These are phyloP conservation scores for Neoconidiobolus thromboides DNA, from an alignment of 371 early-diverging fungal species.

Conservation along the genomic window DNA sequence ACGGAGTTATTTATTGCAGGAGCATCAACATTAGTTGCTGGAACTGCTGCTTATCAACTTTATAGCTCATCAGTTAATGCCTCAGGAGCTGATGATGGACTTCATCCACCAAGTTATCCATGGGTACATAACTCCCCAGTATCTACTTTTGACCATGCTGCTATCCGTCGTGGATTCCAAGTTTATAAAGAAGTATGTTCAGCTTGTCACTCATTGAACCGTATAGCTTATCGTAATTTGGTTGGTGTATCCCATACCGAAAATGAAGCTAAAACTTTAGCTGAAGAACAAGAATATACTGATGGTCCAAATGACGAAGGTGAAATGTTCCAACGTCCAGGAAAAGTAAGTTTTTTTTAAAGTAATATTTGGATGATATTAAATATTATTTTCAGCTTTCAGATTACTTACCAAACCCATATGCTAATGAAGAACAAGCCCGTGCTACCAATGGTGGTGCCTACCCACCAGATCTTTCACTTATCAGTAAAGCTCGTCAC, in stretches of 20 bases:
- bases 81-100: conserved; percentile 72
- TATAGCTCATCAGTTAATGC: conserved; percentile 32
- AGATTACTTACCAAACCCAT: conserved; percentile 87
- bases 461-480: conserved; percentile 86
- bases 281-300: conserved; percentile 74
- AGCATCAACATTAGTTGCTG: conserved; percentile 16
- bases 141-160: conserved; percentile 85
- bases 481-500: conserved; percentile 90
- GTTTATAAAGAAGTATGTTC: conserved; percentile 96
- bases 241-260: conserved; percentile 81
- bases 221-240: conserved; percentile 85
- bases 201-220: conserved; percentile 90
- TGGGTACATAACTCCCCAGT: conserved; percentile 70
- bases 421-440: conserved; percentile 93
- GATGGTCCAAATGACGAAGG: conserved; percentile 93
- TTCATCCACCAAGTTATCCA: conserved; percentile 74
- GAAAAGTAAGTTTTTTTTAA: conserved; percentile 38
- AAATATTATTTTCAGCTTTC: conserved; percentile 30
- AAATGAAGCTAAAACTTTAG: conserved; percentile 84
- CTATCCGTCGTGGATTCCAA: conserved; percentile 94
- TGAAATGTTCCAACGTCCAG: conserved; percentile 86
- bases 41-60: conserved; percentile 29
- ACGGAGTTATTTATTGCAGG: too few relatives aligned
- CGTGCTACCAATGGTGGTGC: conserved; percentile 94
- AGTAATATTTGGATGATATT: not conserved